Evolutionary conservation across 306 rosid genomes (phyloP).

Genomic region (Datisca glomerata): DNA sequence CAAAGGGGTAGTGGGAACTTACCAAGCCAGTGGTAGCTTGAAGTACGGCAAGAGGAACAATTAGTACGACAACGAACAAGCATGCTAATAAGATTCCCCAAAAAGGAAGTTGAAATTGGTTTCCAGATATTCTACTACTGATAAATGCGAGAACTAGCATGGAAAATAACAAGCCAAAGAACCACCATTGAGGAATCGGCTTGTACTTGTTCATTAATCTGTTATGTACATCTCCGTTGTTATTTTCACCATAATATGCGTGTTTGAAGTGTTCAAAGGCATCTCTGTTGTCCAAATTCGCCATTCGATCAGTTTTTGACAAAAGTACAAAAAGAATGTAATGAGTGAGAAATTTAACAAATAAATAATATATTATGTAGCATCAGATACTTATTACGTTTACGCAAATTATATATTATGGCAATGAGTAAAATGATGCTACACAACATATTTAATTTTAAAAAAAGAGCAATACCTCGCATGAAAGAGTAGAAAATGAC

Average conservation of each 20-base stretch:
- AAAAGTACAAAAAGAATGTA: not conserved
- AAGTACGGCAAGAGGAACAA: not conserved
- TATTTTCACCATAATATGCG: not conserved
- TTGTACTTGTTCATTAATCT: conserved; percentile 9
- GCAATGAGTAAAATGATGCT: not conserved
- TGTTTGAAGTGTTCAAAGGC: not conserved
- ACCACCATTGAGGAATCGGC: conserved; percentile 4
- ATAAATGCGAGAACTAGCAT: not conserved
- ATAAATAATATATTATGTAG: no score
- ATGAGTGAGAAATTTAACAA: no score
- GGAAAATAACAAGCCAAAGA: not conserved
- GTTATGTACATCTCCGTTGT: not conserved
- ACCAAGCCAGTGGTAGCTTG: conserved; percentile 3
- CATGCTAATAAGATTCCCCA: not conserved
- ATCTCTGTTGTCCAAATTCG: not conserved
- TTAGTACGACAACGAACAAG: not conserved
- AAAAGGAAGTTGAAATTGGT: conserved; percentile 2
- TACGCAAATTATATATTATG: not conserved
- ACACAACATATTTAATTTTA: no score
- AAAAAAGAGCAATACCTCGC: not conserved
- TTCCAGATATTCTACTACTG: not conserved
- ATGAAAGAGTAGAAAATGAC: not conserved
- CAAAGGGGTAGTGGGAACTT: not conserved
- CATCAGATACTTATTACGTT: not conserved
- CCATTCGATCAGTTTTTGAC: not conserved